A percentile compares a stretch with the other conserved stretches of the same genome.
Evolutionary conservation across 2,329 filamentous ascomycete species (phyloP).

Genomic region (Rhynchosporium graminicola): DNA sequence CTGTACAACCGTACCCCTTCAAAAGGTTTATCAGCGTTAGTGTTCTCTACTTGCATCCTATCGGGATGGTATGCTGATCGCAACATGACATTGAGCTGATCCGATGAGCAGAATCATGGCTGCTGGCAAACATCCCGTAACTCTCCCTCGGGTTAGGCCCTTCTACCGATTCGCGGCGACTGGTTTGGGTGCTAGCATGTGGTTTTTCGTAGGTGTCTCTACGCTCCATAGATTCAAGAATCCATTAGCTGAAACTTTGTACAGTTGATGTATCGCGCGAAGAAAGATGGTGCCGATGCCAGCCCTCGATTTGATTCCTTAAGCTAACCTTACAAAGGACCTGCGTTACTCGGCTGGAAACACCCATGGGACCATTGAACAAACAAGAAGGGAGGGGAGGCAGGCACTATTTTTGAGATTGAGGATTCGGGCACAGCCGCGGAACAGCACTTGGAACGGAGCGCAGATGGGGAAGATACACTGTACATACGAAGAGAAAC

Average conservation of each 20-base stretch:
- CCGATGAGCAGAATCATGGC: constrained; percentile 29
- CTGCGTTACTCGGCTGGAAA: constrained; percentile 87
- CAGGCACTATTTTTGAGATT: not conserved
- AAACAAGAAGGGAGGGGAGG: not conserved
- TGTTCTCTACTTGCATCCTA: not conserved
- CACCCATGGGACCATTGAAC: constrained; percentile 93
- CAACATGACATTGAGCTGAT: constrained; percentile 18
- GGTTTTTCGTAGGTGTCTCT: constrained; percentile 84
- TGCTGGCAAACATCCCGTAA: constrained; percentile 52
- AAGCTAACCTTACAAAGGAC: constrained; percentile 47
- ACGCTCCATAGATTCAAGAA: not conserved
- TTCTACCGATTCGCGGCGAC: constrained; percentile 86
- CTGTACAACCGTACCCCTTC: not conserved
- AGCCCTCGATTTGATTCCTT: not conserved
- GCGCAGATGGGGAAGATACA: constrained; percentile 4
- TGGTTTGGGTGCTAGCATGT: constrained; percentile 92
- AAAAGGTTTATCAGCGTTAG: constrained; percentile 13
- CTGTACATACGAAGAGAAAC: constrained; percentile 21
- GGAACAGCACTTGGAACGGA: not conserved
- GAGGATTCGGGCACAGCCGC: not conserved
- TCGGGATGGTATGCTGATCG: not conserved
- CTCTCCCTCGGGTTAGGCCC: constrained; percentile 61
- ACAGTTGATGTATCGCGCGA: constrained; percentile 92
- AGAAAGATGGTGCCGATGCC: constrained; percentile 73
- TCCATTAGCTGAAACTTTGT: constrained; percentile 23